Conservation (phyloP, 768 basidiomycete species). For the Lactarius hatsudake region DNA sequence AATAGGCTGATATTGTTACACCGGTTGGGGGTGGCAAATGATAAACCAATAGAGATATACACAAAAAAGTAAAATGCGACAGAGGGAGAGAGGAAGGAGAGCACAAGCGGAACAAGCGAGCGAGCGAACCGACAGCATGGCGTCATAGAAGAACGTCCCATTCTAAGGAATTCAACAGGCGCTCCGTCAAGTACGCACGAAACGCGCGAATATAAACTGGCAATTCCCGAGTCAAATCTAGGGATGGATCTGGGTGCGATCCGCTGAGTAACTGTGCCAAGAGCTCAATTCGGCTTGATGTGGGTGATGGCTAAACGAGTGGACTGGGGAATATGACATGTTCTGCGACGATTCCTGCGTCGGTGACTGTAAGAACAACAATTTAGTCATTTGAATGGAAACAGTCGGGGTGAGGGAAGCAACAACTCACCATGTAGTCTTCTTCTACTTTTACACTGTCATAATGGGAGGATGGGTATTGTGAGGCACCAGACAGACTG, state of each 20-base stretch:
- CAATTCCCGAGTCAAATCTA: conserved; percentile 35
- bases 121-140: conserved; percentile 17
- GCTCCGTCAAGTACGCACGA: conserved; percentile 23
- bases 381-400: not conserved
- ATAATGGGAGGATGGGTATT: conserved; percentile 25
- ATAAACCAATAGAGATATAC: conserved; percentile 23
- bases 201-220: conserved; percentile 19
- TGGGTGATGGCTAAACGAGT: conserved; percentile 24
- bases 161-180: conserved; percentile 24
- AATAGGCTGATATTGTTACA: conserved; percentile 28
- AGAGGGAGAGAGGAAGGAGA: not conserved
- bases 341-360: conserved; percentile 26
- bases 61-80: conserved; percentile 15
- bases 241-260: conserved; percentile 59
- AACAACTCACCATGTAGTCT: conserved; percentile 26
- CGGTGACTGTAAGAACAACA: conserved; percentile 21
- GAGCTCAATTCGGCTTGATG: conserved; percentile 46
- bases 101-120: conserved; percentile 1
- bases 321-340: conserved; percentile 27
- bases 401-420: not conserved
- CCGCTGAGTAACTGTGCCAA: conserved; percentile 67
- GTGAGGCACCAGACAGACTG: conserved; percentile 36
- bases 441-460: conserved; percentile 30
- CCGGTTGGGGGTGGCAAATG: conserved; percentile 15
- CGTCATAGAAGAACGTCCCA: conserved; percentile 19